Base-by-base conservation (phyloP, 768 basidiomycete species). In the Neoboletus brunneissimus region DNA sequence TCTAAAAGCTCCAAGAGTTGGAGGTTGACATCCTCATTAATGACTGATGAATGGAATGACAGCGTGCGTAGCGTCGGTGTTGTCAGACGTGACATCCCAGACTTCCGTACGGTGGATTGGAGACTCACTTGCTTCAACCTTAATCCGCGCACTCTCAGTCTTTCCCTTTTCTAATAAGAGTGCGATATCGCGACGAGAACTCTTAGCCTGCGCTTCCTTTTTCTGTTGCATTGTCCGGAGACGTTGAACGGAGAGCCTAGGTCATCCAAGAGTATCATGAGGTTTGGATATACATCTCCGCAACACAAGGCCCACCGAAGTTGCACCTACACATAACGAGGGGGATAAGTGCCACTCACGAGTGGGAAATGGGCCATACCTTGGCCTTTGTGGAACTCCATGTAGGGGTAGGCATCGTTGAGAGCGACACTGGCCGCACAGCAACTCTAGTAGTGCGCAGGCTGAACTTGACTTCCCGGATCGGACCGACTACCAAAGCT, bases 1-100 rank as follows among this genome's bases (percentile, higher is more conserved):
- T 98, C 95, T 27, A 99, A 77, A 6, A 98, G 77, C 67, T 99
- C 96, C 37, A 98, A 76, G 25, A 98, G 79, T 67, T 98, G 95
- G 44, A 92, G 76, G 67, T 91, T 81, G 44, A 92, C 81, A 66
- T 94, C 91, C 62, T 91, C 90, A 67, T 90, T 84, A 67, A 93
- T 94, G 53, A 93, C 88, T 87, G 61, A 13, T 38, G 13, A 57
- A 42, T 23, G 25, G 20, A 49, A 49, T 38, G 35, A 42, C 25
- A 16, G 32, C 41, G 64, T 60, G 42, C 48, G 59, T 64, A 29
- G 32, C 13, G 46, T 38, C 60, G 56, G 56, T 58, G 64, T 62
- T 64, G 62, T 63, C 52, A 57, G 45, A 49, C 34, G n/a, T 43
- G 57, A 42, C 38, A 12, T 43, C 34, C 27, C 13, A 25, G 25